These are phyloP conservation scores for Rhodotorula kratochvilovae DNA, from an alignment of 768 basidiomycete genomes.

Conservation along the genomic window DNA sequence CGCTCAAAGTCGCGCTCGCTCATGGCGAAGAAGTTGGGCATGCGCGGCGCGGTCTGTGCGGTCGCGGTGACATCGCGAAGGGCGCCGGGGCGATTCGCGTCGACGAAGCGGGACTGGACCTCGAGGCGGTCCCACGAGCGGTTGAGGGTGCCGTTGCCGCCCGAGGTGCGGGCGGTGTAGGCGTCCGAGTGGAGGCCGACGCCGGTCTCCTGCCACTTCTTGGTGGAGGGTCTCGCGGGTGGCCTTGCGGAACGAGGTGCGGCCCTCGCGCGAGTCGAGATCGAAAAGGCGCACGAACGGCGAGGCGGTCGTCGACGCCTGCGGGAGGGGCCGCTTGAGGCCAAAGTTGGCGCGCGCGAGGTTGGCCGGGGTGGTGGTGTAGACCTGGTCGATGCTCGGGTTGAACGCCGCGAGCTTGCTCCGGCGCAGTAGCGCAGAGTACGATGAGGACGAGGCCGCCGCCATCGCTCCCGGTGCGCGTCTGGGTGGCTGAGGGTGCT, in stretches of 20 bases:
- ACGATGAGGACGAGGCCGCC: constrained; percentile 58
- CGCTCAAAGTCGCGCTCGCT: constrained; percentile 24
- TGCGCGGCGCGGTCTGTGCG: not conserved
- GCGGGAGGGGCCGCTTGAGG: constrained; percentile 70
- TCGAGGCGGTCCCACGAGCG: constrained; percentile 8
- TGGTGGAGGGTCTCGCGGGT: constrained; percentile 25
- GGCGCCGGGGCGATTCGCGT: not conserved
- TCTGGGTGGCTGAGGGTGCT: not conserved
- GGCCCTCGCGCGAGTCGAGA: constrained; percentile 29
- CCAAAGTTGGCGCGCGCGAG: constrained; percentile 77
- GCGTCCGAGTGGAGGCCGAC: constrained; percentile 18
- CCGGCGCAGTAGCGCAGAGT: constrained; percentile 68
- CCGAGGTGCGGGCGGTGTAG: not conserved
- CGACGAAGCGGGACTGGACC: constrained; percentile 27
- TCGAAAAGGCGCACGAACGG: constrained; percentile 35
- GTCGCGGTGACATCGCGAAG: not conserved
- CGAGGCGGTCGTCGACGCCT: constrained; percentile 50
- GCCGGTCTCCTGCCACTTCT: constrained; percentile 27
- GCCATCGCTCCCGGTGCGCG: not conserved
- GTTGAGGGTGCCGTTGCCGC: not conserved
- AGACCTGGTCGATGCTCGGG: constrained; percentile 70
- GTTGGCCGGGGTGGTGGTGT: constrained; percentile 64
- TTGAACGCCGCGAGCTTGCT: constrained; percentile 79
- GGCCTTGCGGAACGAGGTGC: constrained; percentile 36
- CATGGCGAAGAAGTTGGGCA: constrained; percentile 36